Base-by-base conservation (phyloP, 352 stramenopile genomes). In the Elongisporangium undulatum region DNA sequence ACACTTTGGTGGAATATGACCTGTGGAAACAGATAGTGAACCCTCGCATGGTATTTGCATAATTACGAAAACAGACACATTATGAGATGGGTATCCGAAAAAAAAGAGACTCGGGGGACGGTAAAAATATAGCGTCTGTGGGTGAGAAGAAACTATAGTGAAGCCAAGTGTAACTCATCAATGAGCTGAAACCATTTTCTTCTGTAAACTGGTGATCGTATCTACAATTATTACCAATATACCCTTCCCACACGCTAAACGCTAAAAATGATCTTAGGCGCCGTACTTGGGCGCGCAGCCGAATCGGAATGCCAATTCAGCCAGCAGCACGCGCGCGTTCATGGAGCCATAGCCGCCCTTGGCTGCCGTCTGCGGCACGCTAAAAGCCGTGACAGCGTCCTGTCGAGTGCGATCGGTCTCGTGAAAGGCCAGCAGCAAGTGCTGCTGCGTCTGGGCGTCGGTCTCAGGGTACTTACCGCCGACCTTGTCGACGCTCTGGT, bases 211-310 rank as follows among this genome's bases (percentile, higher is more conserved):
- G 29, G 29, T 9, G 29, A 41, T 41, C 29, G 29, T 41, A 15
- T 41, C 29, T 41, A 41, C 29, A 41, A 41, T 41, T 41, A 41
- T 41, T 41, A 41, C 29, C 29, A 41, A 41, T 41, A 41, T 41
- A 41, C 29, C 29, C 29, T 13, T 41, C 29, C 8, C 29, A 13
- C 13, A 41, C 29, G 29, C 29, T 41, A 41, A 41, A 41, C 29
- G 29, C 29, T 41, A 41, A 41, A 41, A 41, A 41, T 41, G 29
- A 41, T 41, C 53, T 71, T 58, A 89, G n/a, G 84, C 84, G 17
- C 84, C 84, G 60, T 94, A 94, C 65, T 94, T 94, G 2, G 84
- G 84, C 2, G 79, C 77, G 19, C 72, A 84, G 9, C 84, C 84
- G 26, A 94, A 72, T 16, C 84, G 82, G 61, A 94, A 94, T 1